Evolutionary conservation across 495 filamentous ascomycete species (phyloP).

Genomic region (Venustampulla echinocandica): DNA sequence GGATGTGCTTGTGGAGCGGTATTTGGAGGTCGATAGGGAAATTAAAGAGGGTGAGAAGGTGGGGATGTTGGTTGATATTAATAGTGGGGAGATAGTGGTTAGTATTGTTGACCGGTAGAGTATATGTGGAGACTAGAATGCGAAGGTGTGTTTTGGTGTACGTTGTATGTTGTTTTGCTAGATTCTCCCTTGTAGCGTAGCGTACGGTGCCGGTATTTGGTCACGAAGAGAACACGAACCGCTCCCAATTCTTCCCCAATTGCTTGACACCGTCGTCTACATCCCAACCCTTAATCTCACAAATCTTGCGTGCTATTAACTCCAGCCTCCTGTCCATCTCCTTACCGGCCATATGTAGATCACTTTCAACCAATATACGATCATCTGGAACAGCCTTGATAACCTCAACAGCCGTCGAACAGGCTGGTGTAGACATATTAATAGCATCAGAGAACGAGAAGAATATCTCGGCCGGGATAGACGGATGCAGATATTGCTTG

Average conservation of each 20-base stretch:
- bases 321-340: slow-evolving; percentile 74
- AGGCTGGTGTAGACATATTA: slow-evolving; percentile 57
- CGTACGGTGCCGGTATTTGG: too few species aligned
- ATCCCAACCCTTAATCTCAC: slow-evolving; percentile 68
- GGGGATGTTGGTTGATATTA: slow-evolving; percentile 22
- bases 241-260: slow-evolving; percentile 69
- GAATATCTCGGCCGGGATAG: slow-evolving; percentile 69
- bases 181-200: too few species aligned
- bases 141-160: too few species aligned
- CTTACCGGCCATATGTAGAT: slow-evolving; percentile 76
- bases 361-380: slow-evolving; percentile 77
- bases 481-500: slow-evolving; percentile 66
- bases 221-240: slow-evolving; percentile 74
- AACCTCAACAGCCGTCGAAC: slow-evolving; percentile 49
- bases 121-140: too few species aligned
- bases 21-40: slow-evolving; percentile 27
- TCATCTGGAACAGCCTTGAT: slow-evolving; percentile 69
- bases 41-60: slow-evolving; percentile 23
- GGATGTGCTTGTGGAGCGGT: slow-evolving; percentile 19
- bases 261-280: slow-evolving; percentile 60
- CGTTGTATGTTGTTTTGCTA: too few species aligned
- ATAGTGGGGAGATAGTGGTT: slow-evolving; percentile 15
- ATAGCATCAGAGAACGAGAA: slow-evolving; percentile 84
- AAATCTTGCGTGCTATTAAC: slow-evolving; percentile 62
- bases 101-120: too few species aligned